phyloP scores from a whole-genome alignment of 2,329 filamentous ascomycete species.

The Clarireedia paspali region DNA sequence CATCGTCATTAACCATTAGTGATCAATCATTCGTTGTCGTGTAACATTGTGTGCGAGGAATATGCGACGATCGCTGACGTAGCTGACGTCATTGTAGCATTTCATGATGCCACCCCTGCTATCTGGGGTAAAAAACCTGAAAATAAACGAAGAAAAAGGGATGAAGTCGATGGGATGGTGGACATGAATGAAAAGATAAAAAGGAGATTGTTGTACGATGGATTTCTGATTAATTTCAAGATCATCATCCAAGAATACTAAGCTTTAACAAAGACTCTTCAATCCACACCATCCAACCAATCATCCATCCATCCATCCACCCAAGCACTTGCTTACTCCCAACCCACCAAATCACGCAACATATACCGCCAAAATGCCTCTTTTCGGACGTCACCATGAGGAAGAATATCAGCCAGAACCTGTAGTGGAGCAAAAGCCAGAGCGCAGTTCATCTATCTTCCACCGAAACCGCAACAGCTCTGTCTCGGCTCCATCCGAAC shows the following conservation, averaged over 20 bases:
- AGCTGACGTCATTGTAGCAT: background rate
- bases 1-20: no score
- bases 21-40: no score
- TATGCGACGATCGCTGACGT: background rate
- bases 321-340: background rate
- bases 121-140: background rate
- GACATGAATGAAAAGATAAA: background rate
- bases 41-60: no score
- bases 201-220: background rate
- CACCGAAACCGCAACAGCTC: conserved; percentile 3
- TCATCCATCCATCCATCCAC: no score
- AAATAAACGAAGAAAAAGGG: background rate
- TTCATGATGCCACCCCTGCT: background rate
- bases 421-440: conserved; percentile 1
- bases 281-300: background rate
- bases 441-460: conserved; percentile 6
- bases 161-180: background rate
- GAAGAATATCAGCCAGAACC: background rate
- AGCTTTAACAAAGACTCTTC: background rate
- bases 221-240: background rate
- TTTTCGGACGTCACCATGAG: conserved; percentile 4
- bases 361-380: background rate
- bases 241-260: background rate
- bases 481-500: conserved; percentile 1
- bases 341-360: background rate